Percentiles rank a stretch among this genome's conserved stretches.
Evolutionary conservation across 805 yeast species (phyloP).

Genomic region (Saccharomyces kudriavzevii): DNA sequence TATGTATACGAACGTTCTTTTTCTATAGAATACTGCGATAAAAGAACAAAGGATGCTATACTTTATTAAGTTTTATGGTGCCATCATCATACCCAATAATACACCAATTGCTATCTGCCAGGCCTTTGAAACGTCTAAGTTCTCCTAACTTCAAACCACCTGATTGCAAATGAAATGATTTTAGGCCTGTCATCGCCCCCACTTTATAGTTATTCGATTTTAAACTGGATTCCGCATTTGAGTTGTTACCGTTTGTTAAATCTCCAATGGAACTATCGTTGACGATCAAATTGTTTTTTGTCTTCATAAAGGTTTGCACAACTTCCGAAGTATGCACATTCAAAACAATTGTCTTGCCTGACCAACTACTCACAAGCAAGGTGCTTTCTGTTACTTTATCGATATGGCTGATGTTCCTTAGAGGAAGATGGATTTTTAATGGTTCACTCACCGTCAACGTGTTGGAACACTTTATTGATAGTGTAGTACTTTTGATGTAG

Average conservation of each 20-base stretch:
- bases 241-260: conserved; percentile 5
- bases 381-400: conserved; percentile 2
- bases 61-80: conserved; percentile 13
- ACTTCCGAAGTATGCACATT: conserved; percentile 1
- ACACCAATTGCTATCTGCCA: conserved; percentile 15
- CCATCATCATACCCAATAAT: conserved; percentile 30
- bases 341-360: conserved; percentile 15
- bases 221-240: conserved; percentile 1
- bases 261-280: conserved; percentile 23
- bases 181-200: conserved; percentile 1
- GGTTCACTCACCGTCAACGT: not conserved
- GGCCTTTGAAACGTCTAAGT: not conserved
- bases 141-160: not conserved
- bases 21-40: not conserved
- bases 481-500: not conserved
- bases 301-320: conserved; percentile 6
- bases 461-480: not conserved
- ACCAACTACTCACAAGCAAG: conserved; percentile 17
- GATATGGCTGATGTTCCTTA: conserved; percentile 13
- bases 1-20: not conserved
- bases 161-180: not conserved
- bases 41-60: not conserved
- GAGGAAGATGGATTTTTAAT: conserved; percentile 1
- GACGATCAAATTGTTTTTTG: conserved; percentile 17
- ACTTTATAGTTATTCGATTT: conserved; percentile 2